Conservation (phyloP, 768 basidiomycete genomes). For the Suillus weaverae region DNA sequence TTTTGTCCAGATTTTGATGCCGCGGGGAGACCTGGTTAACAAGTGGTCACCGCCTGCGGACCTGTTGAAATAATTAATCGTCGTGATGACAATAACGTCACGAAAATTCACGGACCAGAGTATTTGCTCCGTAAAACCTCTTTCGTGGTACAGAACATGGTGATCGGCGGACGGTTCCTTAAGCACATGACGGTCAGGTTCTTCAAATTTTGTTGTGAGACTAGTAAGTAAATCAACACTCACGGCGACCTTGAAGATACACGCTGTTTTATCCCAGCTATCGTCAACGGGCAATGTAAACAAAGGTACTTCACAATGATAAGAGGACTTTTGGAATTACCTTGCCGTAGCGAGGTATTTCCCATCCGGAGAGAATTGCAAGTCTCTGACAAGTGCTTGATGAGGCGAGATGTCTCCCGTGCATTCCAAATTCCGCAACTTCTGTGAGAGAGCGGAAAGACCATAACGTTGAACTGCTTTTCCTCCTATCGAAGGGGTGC, state of each 20-base stretch:
- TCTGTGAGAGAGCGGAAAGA: constrained; percentile 19
- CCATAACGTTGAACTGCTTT: not conserved
- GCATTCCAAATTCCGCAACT: constrained; percentile 38
- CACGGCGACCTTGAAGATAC: constrained; percentile 50
- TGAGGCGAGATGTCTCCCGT: constrained; percentile 47
- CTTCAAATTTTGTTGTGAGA: not conserved
- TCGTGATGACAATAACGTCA: not conserved
- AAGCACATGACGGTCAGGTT: constrained; percentile 14
- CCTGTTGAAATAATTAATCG: constrained; percentile 29
- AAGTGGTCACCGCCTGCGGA: constrained; percentile 46
- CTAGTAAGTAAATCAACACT: constrained; percentile 17
- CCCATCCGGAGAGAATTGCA: constrained; percentile 58
- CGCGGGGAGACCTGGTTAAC: constrained; percentile 48
- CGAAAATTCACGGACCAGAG: constrained; percentile 38
- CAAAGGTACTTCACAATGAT: constrained; percentile 2
- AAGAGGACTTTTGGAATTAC: constrained; percentile 19
- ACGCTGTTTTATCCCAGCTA: constrained; percentile 52
- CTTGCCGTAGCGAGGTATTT: constrained; percentile 55
- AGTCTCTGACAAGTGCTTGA: constrained; percentile 52
- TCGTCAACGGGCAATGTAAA: constrained; percentile 8
- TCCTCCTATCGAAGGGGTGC: not conserved
- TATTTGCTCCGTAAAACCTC: constrained; percentile 55
- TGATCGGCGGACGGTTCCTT: constrained; percentile 47
- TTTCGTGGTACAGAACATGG: constrained; percentile 49
- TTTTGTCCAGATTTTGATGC: constrained; percentile 54